A percentile compares a stretch with the other conserved stretches of the same genome.
These are phyloP conservation scores for Xylariaceae sp. DNA, from an alignment of 2,329 filamentous ascomycete genomes.

Conservation along the genomic window DNA sequence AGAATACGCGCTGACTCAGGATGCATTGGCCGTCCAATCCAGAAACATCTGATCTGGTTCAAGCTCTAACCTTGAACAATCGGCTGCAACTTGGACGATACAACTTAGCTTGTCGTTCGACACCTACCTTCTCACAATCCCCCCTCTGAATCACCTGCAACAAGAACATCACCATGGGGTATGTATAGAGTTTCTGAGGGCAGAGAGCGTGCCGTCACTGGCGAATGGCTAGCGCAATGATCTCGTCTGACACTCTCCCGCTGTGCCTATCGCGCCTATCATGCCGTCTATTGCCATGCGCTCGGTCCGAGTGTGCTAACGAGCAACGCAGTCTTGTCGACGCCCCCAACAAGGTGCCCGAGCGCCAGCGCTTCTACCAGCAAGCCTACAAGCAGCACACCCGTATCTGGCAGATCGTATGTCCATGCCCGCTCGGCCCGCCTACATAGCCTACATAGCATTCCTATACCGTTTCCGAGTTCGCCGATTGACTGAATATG, in stretches of 20 bases:
- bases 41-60: conserved; percentile 6
- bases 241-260: neutral
- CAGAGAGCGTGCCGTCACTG: neutral
- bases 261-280: neutral
- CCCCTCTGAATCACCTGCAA: conserved; percentile 6
- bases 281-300: conserved; percentile 1
- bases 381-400: conserved; percentile 62
- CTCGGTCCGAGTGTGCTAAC: conserved; percentile 28
- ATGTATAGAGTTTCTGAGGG: conserved; percentile 14
- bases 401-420: conserved; percentile 74
- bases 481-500: conserved; percentile 26
- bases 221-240: conserved; percentile 15
- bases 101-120: conserved; percentile 7
- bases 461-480: neutral
- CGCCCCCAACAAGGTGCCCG: conserved; percentile 70
- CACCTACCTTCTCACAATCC: neutral
- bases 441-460: neutral
- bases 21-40: conserved; percentile 15
- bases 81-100: conserved; percentile 4
- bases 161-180: conserved; percentile 29
- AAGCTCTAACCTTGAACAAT: conserved; percentile 28
- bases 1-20: conserved; percentile 23
- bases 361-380: conserved; percentile 72
- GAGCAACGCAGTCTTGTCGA: conserved; percentile 50
- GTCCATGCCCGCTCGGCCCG: conserved; percentile 31